Evolutionary conservation across 495 filamentous ascomycete species (phyloP).

Genomic region (Penicillium desertorum): DNA sequence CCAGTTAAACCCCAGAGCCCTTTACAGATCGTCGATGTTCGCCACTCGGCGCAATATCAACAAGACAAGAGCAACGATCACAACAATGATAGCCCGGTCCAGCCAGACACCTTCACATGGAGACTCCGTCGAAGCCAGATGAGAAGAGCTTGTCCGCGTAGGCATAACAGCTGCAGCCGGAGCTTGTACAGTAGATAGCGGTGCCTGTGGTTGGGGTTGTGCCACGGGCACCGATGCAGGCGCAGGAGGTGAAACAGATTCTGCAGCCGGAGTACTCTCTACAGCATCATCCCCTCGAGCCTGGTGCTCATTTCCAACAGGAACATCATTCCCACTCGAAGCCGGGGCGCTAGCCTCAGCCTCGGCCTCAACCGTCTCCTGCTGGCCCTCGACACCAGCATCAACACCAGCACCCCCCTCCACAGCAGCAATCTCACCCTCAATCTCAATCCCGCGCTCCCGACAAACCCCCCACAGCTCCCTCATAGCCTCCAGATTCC

Average conservation of each 20-base stretch:
- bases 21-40: slow-evolving; percentile 32
- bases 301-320: neutral
- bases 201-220: neutral
- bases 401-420: neutral
- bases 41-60: slow-evolving; percentile 45
- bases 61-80: slow-evolving; percentile 48
- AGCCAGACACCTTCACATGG: slow-evolving; percentile 49
- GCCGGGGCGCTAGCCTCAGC: slow-evolving; percentile 9
- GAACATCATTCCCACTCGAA: neutral
- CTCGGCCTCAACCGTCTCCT: slow-evolving; percentile 47
- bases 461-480: slow-evolving; percentile 60
- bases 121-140: neutral
- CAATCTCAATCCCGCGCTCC: slow-evolving; percentile 51
- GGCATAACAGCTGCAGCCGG: neutral
- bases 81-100: slow-evolving; percentile 55
- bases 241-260: neutral
- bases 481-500: slow-evolving; percentile 69
- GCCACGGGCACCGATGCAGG: slow-evolving; percentile 5
- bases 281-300: neutral
- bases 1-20: neutral
- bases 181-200: neutral
- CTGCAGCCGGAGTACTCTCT: neutral
- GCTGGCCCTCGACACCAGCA: slow-evolving; percentile 32
- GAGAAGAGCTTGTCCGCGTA: slow-evolving; percentile 4
- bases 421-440: slow-evolving; percentile 26